Conservation (phyloP, 108 stramenopile genomes). For the Pseudonitzschia multiseries region DNA sequence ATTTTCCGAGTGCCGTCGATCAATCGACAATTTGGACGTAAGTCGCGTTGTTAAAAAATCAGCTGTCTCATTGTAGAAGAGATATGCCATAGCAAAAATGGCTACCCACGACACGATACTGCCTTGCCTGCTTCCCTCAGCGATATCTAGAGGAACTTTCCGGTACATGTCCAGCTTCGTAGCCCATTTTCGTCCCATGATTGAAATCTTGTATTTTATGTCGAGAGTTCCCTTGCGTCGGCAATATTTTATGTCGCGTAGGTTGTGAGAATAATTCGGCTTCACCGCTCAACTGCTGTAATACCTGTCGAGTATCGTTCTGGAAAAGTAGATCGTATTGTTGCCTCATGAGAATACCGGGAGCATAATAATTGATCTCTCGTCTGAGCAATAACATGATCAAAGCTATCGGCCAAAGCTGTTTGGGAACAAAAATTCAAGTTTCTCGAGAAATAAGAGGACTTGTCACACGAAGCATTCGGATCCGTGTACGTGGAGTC, state of each 20-base stretch:
- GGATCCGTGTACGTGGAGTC: too few relatives aligned
- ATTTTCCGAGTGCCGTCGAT: slow-evolving; percentile 10
- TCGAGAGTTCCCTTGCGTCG: background rate
- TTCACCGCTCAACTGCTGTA: too few relatives aligned
- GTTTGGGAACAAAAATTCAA: too few relatives aligned
- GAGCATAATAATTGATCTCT: too few relatives aligned
- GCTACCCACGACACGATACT: slow-evolving; percentile 70
- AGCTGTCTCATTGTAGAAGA: slow-evolving; percentile 85
- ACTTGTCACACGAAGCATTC: too few relatives aligned
- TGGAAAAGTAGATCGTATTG: too few relatives aligned
- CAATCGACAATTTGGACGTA: slow-evolving; percentile 31
- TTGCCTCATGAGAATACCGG: too few relatives aligned
- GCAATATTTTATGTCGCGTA: background rate
- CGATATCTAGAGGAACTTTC: slow-evolving; percentile 77
- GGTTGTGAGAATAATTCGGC: background rate
- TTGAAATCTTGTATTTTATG: background rate
- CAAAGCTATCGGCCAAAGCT: too few relatives aligned
- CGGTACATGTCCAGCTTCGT: slow-evolving; percentile 82
- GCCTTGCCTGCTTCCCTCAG: slow-evolving; percentile 74
- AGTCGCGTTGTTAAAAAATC: slow-evolving; percentile 71
- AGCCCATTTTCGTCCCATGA: slow-evolving; percentile 24
- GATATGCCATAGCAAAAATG: slow-evolving; percentile 51
- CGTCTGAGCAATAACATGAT: too few relatives aligned
- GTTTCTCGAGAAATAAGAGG: too few relatives aligned
- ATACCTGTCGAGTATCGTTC: too few relatives aligned